Evolutionary conservation across 495 filamentous ascomycete genomes (phyloP), one percentile per base, ranked within the genome.

Genomic region (Penicillium longicatenatum): DNA sequence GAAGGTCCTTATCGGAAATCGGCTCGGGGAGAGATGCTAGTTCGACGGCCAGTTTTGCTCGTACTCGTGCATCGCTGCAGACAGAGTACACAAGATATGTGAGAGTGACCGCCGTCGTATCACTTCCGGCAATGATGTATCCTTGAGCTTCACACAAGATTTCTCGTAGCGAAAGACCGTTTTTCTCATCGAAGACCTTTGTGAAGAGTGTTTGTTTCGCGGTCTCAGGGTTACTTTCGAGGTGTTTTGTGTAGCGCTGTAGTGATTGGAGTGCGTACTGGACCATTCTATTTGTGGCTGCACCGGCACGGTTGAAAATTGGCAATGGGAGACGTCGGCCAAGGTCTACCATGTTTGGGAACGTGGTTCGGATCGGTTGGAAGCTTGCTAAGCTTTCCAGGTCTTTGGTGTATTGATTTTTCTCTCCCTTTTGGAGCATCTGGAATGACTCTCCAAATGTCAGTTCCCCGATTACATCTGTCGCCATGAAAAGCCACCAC

Each of bases 401-500:
- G 30, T 78, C 75, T 4, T 52, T 47, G 53, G 63, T 65, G 49
- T 80, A 81, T 64, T 79, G 71, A 11, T 67, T 77, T 66, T 74
- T 73, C 73, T 78, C 62, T 9, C 78, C 82, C 5, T 55, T 61
- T 50, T 86, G 81, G 3, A 86, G 69, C 73, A 79, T 82, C 4
- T 66, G 66, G 55, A 87, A 86, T 0, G 77, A 79, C 26, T 84
- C 80, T 0, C 85, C 84, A 64, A 87, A 88, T 16, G 71, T 78
- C 17, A 86, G 64, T 19, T 84, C 73, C 1, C 75, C 76, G 41
- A 85, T 81, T 5, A 85, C 71, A 52, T 87, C 85, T 0, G 79
- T 79, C 11, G 80, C 70, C 79, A 86, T 77, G 48, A 83, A 82
- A 21, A 78, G 55, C 70, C 72, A 83, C 84, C 84, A 87, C 52